A percentile compares a stretch with the other conserved stretches of the same genome.
Conservation (phyloP, 225 moss, liverwort and hornwort species). For the Thuidium tamariscinum region DNA sequence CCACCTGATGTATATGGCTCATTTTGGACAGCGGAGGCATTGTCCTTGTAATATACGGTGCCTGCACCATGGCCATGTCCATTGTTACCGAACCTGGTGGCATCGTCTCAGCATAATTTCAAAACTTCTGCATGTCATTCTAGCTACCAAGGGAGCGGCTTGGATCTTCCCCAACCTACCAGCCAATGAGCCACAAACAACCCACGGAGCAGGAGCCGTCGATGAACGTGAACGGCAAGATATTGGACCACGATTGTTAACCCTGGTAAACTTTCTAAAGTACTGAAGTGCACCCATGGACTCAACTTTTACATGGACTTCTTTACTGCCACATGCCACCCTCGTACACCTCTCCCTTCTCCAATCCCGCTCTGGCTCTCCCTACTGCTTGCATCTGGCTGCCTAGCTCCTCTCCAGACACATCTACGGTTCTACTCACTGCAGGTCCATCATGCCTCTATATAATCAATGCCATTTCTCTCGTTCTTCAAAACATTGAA, state of each 20-base stretch:
- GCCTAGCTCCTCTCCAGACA: not conserved
- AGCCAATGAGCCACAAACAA: not conserved
- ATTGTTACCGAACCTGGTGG: not conserved
- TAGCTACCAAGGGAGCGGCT: not conserved
- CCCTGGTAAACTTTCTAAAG: not conserved
- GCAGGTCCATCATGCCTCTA: not conserved
- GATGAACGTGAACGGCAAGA: not conserved
- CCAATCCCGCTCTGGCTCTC: not conserved
- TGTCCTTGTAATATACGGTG: conserved; percentile 13
- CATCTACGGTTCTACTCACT: not conserved
- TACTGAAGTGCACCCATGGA: not conserved
- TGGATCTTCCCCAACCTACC: not conserved
- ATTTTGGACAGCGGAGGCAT: not conserved
- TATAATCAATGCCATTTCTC: not conserved
- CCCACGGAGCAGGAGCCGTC: not conserved
- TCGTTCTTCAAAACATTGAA: no score
- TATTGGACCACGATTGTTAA: not conserved
- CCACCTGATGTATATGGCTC: not conserved
- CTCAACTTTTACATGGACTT: not conserved
- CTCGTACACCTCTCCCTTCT: not conserved
- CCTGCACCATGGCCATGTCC: not conserved
- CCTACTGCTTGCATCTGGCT: conserved; percentile 15
- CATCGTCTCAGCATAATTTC: not conserved
- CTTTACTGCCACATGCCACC: not conserved
- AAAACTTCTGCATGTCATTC: not conserved